Percentiles rank a stretch among this genome's conserved stretches.
Evolutionary conservation across 495 filamentous ascomycete genomes (phyloP).

Genomic region (Trichodelitschia bisporula): DNA sequence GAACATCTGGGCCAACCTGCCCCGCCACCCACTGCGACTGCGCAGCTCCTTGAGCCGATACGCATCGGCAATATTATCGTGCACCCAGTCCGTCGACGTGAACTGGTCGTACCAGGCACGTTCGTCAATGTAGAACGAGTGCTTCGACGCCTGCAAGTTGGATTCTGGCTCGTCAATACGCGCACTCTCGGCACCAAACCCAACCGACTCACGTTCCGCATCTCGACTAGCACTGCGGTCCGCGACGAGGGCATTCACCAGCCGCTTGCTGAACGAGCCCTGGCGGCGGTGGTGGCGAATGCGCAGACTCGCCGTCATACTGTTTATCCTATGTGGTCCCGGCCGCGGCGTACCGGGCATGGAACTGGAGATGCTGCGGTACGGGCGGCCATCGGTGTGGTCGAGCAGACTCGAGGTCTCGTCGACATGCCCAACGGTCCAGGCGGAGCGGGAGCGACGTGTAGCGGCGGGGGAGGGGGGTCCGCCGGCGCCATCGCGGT

Average conservation of each 20-base stretch:
- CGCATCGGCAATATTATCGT: constrained; percentile 89
- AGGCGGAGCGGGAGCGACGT: too few relatives aligned
- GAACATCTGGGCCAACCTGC: constrained; percentile 47
- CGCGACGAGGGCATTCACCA: constrained; percentile 12
- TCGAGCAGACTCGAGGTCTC: constrained; percentile 11
- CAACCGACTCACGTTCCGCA: too few relatives aligned
- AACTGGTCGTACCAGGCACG: constrained; percentile 98
- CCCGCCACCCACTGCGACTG: constrained; percentile 60
- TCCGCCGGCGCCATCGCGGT: neutral
- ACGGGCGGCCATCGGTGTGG: neutral
- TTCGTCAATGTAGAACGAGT: constrained; percentile 31
- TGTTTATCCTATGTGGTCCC: constrained; percentile 6
- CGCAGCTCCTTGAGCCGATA: constrained; percentile 64
- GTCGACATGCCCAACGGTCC: too few relatives aligned
- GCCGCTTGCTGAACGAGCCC: constrained; percentile 13
- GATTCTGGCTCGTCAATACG: constrained; percentile 3
- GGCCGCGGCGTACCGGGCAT: constrained; percentile 13
- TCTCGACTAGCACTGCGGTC: too few relatives aligned
- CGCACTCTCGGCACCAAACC: too few relatives aligned
- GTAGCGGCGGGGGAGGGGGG: neutral
- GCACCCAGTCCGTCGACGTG: constrained; percentile 95
- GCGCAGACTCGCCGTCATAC: constrained; percentile 5
- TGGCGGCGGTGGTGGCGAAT: constrained; percentile 11
- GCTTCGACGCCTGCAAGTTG: constrained; percentile 10
- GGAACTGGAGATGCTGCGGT: constrained; percentile 9